Percentiles rank a stretch among this genome's conserved stretches.
These are phyloP conservation scores for Tolypocladium ovalisporum DNA, from an alignment of 2,329 filamentous ascomycete genomes.

Conservation along the genomic window DNA sequence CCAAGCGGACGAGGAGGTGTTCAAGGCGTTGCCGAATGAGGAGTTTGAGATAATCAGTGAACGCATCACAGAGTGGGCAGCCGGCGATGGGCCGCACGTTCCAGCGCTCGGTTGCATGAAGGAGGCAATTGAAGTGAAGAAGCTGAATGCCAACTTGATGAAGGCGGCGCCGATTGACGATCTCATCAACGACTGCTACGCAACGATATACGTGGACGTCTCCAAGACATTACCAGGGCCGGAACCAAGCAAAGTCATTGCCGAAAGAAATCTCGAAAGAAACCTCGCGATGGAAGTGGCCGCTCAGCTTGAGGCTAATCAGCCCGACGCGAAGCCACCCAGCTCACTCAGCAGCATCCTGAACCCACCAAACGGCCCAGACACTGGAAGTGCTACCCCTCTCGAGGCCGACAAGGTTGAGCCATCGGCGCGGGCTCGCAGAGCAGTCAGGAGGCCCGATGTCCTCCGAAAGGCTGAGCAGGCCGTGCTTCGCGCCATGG, in stretches of 20 bases:
- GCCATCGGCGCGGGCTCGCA: conserved; percentile 26
- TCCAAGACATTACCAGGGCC: conserved; percentile 45
- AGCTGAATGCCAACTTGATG: conserved; percentile 77
- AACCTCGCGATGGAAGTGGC: conserved; percentile 30
- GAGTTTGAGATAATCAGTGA: conserved; percentile 48
- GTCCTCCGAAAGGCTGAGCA: conserved; percentile 52
- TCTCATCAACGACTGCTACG: conserved; percentile 84
- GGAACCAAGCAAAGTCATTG: conserved; percentile 35
- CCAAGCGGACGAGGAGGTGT: conserved; percentile 38
- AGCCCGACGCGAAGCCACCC: conserved; percentile 14
- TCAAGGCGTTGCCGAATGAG: conserved; percentile 41
- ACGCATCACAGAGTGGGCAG: conserved; percentile 44
- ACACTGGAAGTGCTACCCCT: conserved; percentile 23
- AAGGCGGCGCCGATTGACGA: conserved; percentile 83
- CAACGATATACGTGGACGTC: conserved; percentile 59
- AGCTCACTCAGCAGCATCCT: conserved; percentile 30
- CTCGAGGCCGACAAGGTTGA: conserved; percentile 30
- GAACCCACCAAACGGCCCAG: conserved; percentile 29
- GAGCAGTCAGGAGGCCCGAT: conserved; percentile 40
- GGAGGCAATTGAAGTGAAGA: conserved; percentile 48
- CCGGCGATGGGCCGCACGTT: conserved; percentile 23
- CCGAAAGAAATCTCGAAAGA: conserved; percentile 33
- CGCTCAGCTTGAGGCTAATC: conserved; percentile 22
- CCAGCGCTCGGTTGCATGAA: conserved; percentile 42
- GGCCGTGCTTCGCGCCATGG: conserved; percentile 38